These are phyloP conservation scores for Cladosporium sp. DNA, from an alignment of 2,329 filamentous ascomycete species.

Conservation along the genomic window DNA sequence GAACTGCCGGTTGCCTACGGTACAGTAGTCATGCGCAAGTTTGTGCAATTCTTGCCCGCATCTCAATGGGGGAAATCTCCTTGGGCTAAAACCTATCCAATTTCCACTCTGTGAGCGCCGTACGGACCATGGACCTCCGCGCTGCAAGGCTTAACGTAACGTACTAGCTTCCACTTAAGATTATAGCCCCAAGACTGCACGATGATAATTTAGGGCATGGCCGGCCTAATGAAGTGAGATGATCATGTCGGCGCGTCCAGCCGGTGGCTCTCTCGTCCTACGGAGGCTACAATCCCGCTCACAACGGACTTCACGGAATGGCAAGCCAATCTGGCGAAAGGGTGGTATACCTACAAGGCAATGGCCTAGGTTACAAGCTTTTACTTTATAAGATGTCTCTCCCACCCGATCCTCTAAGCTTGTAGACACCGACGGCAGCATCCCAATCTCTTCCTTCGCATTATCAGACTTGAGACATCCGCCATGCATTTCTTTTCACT, in stretches of 20 bases:
- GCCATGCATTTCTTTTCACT: slow-evolving; percentile 18
- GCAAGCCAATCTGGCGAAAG: not conserved
- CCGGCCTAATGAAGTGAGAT: not conserved
- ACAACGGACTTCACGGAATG: not conserved
- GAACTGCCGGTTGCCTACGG: too few species aligned
- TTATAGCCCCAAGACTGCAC: not conserved
- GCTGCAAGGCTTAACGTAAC: not conserved
- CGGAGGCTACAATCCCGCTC: not conserved
- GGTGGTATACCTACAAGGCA: not conserved
- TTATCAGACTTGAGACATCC: not conserved
- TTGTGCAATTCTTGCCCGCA: not conserved
- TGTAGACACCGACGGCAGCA: not conserved
- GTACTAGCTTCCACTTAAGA: not conserved
- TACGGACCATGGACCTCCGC: slow-evolving; percentile 15
- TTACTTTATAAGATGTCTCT: not conserved
- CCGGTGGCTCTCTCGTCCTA: not conserved
- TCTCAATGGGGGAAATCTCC: not conserved
- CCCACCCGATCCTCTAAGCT: not conserved
- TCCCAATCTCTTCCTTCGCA: not conserved
- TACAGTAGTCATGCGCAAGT: not conserved
- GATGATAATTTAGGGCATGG: not conserved
- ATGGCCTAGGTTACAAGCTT: not conserved
- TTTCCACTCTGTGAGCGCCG: not conserved
- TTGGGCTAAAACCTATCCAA: not conserved
- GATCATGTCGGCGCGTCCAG: not conserved